phyloP scores from a whole-genome alignment of 2,329 filamentous ascomycete species.

The Alternaria postmessia region DNA sequence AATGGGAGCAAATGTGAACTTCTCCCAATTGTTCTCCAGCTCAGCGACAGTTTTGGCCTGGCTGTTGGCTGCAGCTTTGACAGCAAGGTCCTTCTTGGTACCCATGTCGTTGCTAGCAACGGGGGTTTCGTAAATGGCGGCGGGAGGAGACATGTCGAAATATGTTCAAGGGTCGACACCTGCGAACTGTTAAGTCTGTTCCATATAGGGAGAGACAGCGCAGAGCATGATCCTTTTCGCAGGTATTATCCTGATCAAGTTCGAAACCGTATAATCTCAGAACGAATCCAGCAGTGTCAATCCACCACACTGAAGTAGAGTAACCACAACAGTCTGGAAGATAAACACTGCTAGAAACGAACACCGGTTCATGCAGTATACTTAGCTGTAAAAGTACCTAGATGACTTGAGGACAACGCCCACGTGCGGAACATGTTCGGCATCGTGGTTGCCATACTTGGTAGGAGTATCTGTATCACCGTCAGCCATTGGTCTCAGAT shows the following conservation, averaged over 20 bases:
- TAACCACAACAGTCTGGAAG: constrained; percentile 7
- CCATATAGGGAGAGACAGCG: constrained; percentile 51
- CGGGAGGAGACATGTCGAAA: constrained; percentile 75
- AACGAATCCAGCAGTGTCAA: constrained; percentile 51
- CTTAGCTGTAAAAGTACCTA: constrained; percentile 52
- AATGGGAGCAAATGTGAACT: constrained; percentile 84
- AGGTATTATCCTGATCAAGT: constrained; percentile 99
- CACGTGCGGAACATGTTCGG: constrained; percentile 42
- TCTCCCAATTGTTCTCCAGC: constrained; percentile 80
- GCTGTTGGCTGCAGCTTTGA: constrained; percentile 55
- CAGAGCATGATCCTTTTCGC: constrained; percentile 97
- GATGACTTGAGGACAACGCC: constrained; percentile 47
- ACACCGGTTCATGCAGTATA: constrained; percentile 56
- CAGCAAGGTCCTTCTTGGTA: constrained; percentile 54
- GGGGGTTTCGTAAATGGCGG: constrained; percentile 65
- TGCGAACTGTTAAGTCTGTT: constrained; percentile 43
- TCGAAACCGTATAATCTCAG: constrained; percentile 91
- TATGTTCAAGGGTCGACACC: constrained; percentile 42
- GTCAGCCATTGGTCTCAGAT: constrained; percentile 30
- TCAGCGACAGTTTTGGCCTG: constrained; percentile 67
- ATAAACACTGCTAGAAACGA: constrained; percentile 34
- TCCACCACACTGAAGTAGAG: neutral
- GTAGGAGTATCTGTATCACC: constrained; percentile 22
- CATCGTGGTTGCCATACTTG: constrained; percentile 45
- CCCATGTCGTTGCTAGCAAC: constrained; percentile 27